Conservation (phyloP, 805 yeast genomes). For the Teunomyces tritomae region DNA sequence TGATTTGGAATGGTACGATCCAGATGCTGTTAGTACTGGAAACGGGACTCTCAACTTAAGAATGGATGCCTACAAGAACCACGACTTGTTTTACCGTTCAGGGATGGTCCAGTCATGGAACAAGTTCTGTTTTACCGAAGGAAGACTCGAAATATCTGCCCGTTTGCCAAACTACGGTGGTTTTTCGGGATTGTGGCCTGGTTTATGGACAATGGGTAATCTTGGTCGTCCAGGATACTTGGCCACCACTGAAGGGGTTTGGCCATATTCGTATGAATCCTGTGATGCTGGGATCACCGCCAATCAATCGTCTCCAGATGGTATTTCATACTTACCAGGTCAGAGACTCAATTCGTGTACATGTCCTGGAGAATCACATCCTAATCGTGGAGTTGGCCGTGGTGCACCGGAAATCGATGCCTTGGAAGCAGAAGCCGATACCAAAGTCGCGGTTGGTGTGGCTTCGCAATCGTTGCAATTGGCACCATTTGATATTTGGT, state of each 20-base stretch:
- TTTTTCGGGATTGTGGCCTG: constrained; percentile 91
- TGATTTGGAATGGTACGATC: constrained; percentile 94
- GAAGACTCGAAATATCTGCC: constrained; percentile 72
- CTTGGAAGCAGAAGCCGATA: constrained; percentile 77
- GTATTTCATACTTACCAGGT: constrained; percentile 83
- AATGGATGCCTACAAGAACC: constrained; percentile 82
- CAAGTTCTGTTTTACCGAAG: constrained; percentile 84
- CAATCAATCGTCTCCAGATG: constrained; percentile 87
- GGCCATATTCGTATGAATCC: constrained; percentile 87
- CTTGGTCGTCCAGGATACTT: constrained; percentile 87
- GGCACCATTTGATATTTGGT: constrained; percentile 96
- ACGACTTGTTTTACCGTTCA: constrained; percentile 76
- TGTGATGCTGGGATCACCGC: constrained; percentile 96
- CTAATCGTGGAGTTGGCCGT: constrained; percentile 82
- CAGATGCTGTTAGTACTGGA: constrained; percentile 79
- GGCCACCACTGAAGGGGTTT: constrained; percentile 86
- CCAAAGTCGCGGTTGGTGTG: constrained; percentile 52
- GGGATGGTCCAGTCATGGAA: constrained; percentile 96
- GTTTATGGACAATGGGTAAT: constrained; percentile 93
- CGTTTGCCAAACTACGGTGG: constrained; percentile 77
- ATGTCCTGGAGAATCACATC: constrained; percentile 81
- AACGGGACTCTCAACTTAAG: constrained; percentile 68
- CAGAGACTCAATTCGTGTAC: constrained; percentile 76
- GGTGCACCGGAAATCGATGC: constrained; percentile 97
- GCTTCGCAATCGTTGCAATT: constrained; percentile 91